phyloP scores from a whole-genome alignment of 257 asterid species.

The Solanum pimpinellifolium region DNA sequence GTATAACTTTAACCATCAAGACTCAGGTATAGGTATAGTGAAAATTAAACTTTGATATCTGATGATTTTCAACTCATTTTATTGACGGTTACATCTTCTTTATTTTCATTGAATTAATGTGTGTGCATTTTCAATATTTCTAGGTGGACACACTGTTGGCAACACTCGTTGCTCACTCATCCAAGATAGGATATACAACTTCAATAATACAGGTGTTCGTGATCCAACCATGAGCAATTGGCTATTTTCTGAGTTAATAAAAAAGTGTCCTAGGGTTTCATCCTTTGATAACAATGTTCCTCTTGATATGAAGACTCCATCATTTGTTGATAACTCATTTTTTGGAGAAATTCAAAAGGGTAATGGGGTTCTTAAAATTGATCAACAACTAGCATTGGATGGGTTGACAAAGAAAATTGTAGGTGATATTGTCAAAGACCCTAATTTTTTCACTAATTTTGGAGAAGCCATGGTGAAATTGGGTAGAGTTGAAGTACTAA shows the following conservation, averaged over 20 bases:
- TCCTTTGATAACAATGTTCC: constrained; percentile 11
- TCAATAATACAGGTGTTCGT: constrained; percentile 18
- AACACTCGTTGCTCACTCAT: constrained; percentile 41
- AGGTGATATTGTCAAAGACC: constrained; percentile 10
- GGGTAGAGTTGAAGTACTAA: constrained; percentile 41
- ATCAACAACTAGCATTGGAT: constrained; percentile 47
- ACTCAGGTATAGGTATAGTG: no score
- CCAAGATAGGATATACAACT: constrained; percentile 42
- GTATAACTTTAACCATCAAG: background rate
- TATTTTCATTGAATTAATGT: background rate
- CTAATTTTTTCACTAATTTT: constrained; percentile 22
- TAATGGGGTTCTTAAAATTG: constrained; percentile 46
- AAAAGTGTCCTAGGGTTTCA: constrained; percentile 23
- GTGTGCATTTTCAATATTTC: background rate
- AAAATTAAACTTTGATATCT: background rate
- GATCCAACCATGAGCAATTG: constrained; percentile 40
- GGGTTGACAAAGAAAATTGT: constrained; percentile 24
- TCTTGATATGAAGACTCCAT: constrained; percentile 32
- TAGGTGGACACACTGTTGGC: constrained; percentile 72
- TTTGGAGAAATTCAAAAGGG: constrained; percentile 21
- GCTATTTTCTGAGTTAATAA: constrained; percentile 8
- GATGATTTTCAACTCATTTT: background rate
- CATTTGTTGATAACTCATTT: constrained; percentile 36
- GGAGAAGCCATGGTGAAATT: constrained; percentile 51
- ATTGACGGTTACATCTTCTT: background rate